Base-by-base conservation (phyloP, 2,329 filamentous ascomycete genomes). In the Colletotrichum ledebouriae region DNA sequence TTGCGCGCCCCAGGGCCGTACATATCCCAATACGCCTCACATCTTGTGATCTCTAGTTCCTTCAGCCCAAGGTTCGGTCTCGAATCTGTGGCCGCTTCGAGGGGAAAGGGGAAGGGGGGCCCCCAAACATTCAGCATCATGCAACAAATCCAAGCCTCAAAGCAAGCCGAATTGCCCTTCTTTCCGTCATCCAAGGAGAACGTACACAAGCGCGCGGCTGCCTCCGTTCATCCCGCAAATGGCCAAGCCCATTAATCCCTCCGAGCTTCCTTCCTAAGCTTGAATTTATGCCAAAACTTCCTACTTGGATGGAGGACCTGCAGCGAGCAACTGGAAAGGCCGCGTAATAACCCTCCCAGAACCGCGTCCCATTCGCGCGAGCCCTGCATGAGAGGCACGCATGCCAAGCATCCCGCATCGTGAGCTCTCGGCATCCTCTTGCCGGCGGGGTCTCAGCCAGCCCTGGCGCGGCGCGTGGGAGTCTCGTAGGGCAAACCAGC, bases 321-420 rank as follows among this genome's bases (percentile, higher is more conserved):
- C 7, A 49, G 46, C 15, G 17, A 55, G 15, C 50, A 55, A 55
- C 10, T 42, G 50, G 20, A n/a, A 55, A 63, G 64, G 65, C 53
- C 65, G 65, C 65, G 65, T 68, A 57, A 68, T 65, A 20, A 41
- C 33, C n/a, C 33, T 41, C 34, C 56, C 29, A 15, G 17, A 49
- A 56, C 44, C 47, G 15, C 22, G 20, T 33, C 49, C 50, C 61
- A 59, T 41, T 65, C 56, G 47, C 25, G 46, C 33, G 39, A 53
- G 49, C 61, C 55, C 65, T 69, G 61, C 61, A 69, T 50, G 34
- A 47, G 41, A 34, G 9, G 9, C 13, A 56, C 58, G 66, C 39
- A 59, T 42, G 66, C 66, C 66, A 69, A 69, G 66, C 55, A 33
- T 12, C 62, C 20, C 61, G 46, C 61, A 57, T 69, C 62, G 66